Conservation (phyloP, 345 rosid genomes). For the Erucastrum elatum region DNA sequence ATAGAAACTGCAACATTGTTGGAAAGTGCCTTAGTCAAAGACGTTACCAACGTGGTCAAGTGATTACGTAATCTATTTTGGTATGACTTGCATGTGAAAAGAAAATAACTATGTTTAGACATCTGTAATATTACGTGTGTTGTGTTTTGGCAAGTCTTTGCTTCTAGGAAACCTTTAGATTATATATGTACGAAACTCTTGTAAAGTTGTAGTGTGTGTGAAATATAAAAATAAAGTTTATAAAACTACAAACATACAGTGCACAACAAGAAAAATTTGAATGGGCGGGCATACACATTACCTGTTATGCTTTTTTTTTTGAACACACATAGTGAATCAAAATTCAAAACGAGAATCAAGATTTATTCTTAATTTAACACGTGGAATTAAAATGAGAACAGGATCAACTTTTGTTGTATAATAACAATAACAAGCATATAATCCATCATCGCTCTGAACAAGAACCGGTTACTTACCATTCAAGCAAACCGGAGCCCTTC, state of each 20-base stretch:
- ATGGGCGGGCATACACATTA: too few relatives aligned
- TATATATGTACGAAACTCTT: too few relatives aligned
- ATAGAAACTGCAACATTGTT: too few relatives aligned
- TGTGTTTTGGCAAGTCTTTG: not conserved
- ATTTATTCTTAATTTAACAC: not conserved
- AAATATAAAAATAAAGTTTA: too few relatives aligned
- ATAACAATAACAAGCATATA: too few relatives aligned
- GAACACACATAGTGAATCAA: not conserved
- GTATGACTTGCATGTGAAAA: not conserved
- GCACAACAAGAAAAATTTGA: too few relatives aligned
- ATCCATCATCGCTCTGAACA: too few relatives aligned
- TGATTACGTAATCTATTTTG: not conserved
- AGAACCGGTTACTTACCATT: not conserved
- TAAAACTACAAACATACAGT: too few relatives aligned
- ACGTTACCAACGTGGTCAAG: not conserved
- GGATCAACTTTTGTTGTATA: not conserved
- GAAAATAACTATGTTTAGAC: not conserved
- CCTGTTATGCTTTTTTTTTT: too few relatives aligned
- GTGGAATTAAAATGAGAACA: not conserved
- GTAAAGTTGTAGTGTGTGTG: too few relatives aligned
- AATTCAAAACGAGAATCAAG: not conserved
- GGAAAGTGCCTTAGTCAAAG: not conserved
- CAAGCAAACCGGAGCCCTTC: constrained; percentile 20
- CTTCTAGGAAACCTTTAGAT: too few relatives aligned
- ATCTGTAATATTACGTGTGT: not conserved